Base-by-base conservation (phyloP, 75 land plant species). In the Cupressus sempervirens region DNA sequence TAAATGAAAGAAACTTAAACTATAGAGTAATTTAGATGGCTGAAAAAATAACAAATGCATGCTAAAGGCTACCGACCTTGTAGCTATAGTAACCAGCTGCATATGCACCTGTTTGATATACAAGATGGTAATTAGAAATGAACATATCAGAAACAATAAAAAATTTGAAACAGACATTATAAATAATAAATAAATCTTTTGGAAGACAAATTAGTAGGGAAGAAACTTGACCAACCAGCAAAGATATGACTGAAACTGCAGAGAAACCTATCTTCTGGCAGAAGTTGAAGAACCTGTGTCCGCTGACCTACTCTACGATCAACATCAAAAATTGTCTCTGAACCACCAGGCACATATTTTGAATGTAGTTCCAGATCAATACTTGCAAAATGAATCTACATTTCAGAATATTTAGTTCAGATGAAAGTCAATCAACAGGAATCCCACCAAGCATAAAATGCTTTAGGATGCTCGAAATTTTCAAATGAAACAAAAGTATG, bases 81-180 rank as follows among this genome's bases (percentile, higher is more conserved):
- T 93, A 93, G 83, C 93, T 91, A 80, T 93, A 93, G 87, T 93
- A 93, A 67, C 94, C 94, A 62, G 94, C 94, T 30, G 80, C 89
- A 88, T 93, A 93, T 82, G 85, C 89, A 84, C 92, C 95, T 91
- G 92, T 82, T 53, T 18, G 43, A 20, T 12, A 79, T 23, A 79
- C 50, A 43, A 43, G 10, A 45, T n/a, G 45, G 48, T 79, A 43
- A 43, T 50, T 45, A 50, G 41, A 76, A 40, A 76, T 2, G 50
- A 45, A 48, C 50, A 45, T 79, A 26, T 52, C 4, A 79, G 30
- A 79, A 41, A 45, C 29, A 36, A 26, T 10, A 0, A 79, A 41
- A 10, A 79, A 79, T n/a, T 20, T 11, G 16, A 79, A 43, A 79
- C 3, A 79, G 9, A 26, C 38, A 36, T 26, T 18, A 79, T 79